Conservation (phyloP, 2,329 filamentous ascomycete species). For the Hypoxylon sp. region DNA sequence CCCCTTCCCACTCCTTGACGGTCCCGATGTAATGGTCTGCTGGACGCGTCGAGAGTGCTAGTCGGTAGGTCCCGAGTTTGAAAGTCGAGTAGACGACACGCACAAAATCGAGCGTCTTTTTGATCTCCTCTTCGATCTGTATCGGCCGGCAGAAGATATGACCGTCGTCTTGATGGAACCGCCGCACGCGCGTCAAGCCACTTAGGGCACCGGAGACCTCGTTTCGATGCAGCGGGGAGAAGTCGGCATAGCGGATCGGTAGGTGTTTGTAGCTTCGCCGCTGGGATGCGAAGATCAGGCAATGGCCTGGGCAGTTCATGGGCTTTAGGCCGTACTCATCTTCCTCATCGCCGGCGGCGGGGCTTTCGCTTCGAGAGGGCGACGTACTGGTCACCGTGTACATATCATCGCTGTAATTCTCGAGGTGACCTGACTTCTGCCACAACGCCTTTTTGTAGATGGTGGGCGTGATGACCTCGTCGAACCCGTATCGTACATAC, state of each 20-base stretch:
- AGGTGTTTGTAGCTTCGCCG: conserved; percentile 89
- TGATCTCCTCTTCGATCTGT: conserved; percentile 69
- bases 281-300: conserved; percentile 83
- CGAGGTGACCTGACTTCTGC: conserved; percentile 85
- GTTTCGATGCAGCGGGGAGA: conserved; percentile 93
- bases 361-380: conserved; percentile 48
- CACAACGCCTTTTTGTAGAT: conserved; percentile 91
- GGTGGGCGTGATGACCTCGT: conserved; percentile 87
- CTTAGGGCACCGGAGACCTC: conserved; percentile 92
- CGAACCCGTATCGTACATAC: conserved; percentile 84
- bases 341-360: conserved; percentile 46
- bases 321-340: conserved; percentile 76
- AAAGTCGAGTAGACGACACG: conserved; percentile 61
- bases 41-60: conserved; percentile 82
- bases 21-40: conserved; percentile 79
- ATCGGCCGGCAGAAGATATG: conserved; percentile 86
- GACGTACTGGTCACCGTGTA: conserved; percentile 75
- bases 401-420: conserved; percentile 93
- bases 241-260: conserved; percentile 92
- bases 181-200: conserved; percentile 88
- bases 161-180: conserved; percentile 95
- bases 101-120: conserved; percentile 55
- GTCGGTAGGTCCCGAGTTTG: conserved; percentile 75
- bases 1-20: conserved; percentile 70
- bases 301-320: conserved; percentile 98